Evolutionary conservation across 768 basidiomycete species (phyloP), one percentile per base, ranked within the genome.

Genomic region (Suillus brevipes): DNA sequence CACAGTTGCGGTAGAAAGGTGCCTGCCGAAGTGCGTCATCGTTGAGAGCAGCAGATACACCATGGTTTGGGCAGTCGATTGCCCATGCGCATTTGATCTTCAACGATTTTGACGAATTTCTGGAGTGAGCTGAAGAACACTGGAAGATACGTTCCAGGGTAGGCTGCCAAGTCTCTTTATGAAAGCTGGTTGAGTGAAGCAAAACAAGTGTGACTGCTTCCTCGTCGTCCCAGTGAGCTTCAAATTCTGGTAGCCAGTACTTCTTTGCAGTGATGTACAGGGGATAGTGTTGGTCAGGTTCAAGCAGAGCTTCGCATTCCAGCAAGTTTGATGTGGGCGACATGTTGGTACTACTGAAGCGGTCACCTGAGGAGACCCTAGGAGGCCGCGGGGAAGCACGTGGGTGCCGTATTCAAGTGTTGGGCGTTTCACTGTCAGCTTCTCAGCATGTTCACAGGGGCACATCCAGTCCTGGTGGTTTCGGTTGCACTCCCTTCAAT

Each of bases 141-240:
- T 71, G 0, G 59, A 89, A 85, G 28, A 91, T 67, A 16, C 76
- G 77, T 28, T 80, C 78, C 16, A 90, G 67, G 4, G 84, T 81
- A 2, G 89, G 87, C 67, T 89, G 87, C 88, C 87, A 90, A 3
- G 84, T 87, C 75, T 91, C 89, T 72, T 90, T 90, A 77, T 89
- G 89, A 69, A 88, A 90, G 72, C 88, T 88, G 2, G 89, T 90
- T 5, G 87, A 85, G 72, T 90, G 89, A 2, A 89, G 76, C n/a
- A 88, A 70, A 38, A 90, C 76, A 40, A 89, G 78, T 0, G 88
- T 89, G 64, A 84, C 71, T 6, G 83, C 86, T 42, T 81, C 75
- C 7, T 77, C 78, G 68, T 83, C 77, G 9, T 69, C 61, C 53
- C 69, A 68, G 62, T 82, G 69, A 1, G 67, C 71, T 31, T 79